These are phyloP conservation scores for Aspergillus sp. DNA, from an alignment of 2,329 filamentous ascomycete genomes.

Conservation along the genomic window DNA sequence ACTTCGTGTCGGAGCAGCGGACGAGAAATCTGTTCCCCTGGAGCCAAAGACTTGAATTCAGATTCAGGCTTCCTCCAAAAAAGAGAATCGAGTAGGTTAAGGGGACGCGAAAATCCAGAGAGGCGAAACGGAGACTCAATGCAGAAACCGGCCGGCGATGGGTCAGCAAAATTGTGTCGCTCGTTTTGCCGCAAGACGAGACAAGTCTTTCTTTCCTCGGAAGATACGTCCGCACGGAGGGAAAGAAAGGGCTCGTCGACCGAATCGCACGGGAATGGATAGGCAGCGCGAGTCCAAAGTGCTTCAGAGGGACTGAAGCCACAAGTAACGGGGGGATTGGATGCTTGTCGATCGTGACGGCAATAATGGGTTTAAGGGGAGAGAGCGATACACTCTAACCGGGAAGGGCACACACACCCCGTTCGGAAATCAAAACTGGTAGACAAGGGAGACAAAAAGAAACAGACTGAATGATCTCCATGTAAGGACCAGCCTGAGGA, in stretches of 20 bases:
- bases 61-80: not conserved
- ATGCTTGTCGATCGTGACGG: constrained; percentile 17
- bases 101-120: constrained; percentile 11
- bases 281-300: not conserved
- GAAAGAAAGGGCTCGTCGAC: not conserved
- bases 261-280: constrained; percentile 3
- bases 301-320: no score
- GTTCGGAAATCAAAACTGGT: not conserved
- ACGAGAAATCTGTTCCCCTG: no score
- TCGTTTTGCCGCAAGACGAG: constrained; percentile 12
- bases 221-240: not conserved
- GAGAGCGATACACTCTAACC: constrained; percentile 21
- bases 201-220: not conserved
- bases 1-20: no score
- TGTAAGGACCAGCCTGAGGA: constrained; percentile 20
- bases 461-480: constrained; percentile 8
- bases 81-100: constrained; percentile 6
- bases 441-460: constrained; percentile 2
- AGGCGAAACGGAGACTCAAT: constrained; percentile 10
- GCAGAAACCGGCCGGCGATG: constrained; percentile 22
- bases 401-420: constrained; percentile 23
- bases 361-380: constrained; percentile 22
- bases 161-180: constrained; percentile 20
- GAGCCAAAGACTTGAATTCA: no score
- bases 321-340: constrained; percentile 7